phyloP scores from a whole-genome alignment of 768 basidiomycete genomes.

The Cantharellus cinnabarinus region DNA sequence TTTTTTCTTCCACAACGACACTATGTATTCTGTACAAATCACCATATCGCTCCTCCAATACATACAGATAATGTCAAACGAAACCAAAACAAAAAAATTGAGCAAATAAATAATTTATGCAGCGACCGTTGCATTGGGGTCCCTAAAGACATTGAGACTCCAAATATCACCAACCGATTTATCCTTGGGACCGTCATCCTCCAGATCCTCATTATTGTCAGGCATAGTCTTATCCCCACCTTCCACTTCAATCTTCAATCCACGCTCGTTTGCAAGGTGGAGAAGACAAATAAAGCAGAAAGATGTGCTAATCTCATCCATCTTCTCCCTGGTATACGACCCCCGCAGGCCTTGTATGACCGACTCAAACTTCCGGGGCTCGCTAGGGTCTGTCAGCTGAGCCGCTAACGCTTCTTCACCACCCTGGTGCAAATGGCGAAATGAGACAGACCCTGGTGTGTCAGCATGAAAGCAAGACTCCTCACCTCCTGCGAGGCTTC shows the following conservation, averaged over 20 bases:
- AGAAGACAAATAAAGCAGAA: slow-evolving; percentile 98
- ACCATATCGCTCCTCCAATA: not conserved
- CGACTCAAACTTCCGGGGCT: slow-evolving; percentile 49
- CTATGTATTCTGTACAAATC: not conserved
- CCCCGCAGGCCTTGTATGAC: slow-evolving; percentile 67
- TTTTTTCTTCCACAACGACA: not conserved
- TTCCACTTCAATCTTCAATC: slow-evolving; percentile 46
- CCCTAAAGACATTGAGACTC: slow-evolving; percentile 11
- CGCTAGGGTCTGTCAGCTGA: slow-evolving; percentile 37
- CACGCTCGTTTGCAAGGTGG: slow-evolving; percentile 92
- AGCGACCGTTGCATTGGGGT: slow-evolving; percentile 10
- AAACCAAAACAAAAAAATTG: slow-evolving; percentile 2
- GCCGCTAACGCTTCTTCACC: slow-evolving; percentile 13
- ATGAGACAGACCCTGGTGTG: not conserved
- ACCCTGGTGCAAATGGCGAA: not conserved
- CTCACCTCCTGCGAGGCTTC: slow-evolving; percentile 21
- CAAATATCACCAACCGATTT: slow-evolving; percentile 11
- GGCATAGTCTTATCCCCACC: slow-evolving; percentile 9
- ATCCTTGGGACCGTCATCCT: slow-evolving; percentile 10
- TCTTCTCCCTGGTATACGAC: slow-evolving; percentile 79
- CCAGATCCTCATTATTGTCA: slow-evolving; percentile 8
- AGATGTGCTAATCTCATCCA: slow-evolving; percentile 95
- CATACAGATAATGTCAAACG: not conserved
- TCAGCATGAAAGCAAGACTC: not conserved
- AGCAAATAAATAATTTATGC: slow-evolving; percentile 3